Evolutionary conservation across 1,139 yeast genomes (phyloP).

Genomic region (Trichomonascaceae sp.): DNA sequence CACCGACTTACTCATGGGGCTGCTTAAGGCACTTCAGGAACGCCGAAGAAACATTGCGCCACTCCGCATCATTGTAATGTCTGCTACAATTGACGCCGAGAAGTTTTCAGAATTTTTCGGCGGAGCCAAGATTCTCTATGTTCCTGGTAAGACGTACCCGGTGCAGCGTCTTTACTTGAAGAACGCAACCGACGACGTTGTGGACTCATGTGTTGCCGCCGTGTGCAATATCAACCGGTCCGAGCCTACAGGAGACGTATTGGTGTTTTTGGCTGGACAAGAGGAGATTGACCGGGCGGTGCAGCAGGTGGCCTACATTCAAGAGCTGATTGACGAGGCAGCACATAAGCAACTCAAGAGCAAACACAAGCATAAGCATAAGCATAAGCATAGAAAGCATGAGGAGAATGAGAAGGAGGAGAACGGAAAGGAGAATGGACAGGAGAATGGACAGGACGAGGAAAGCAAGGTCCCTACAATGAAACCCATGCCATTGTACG

Average conservation of each 20-base stretch:
- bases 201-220: constrained; percentile 63
- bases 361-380: too few species aligned
- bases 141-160: constrained; percentile 84
- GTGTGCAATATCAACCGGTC: constrained; percentile 66
- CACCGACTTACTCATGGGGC: constrained; percentile 83
- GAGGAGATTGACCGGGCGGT: constrained; percentile 91
- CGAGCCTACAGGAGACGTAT: constrained; percentile 71
- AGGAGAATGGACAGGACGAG: too few species aligned
- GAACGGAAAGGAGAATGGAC: too few species aligned
- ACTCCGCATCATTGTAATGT: constrained; percentile 61
- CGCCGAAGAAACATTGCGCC: constrained; percentile 19
- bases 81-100: constrained; percentile 94
- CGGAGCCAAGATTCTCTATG: constrained; percentile 65
- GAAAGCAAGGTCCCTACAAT: constrained; percentile 44
- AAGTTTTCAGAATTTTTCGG: constrained; percentile 66
- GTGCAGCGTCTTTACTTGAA: constrained; percentile 59
- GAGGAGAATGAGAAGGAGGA: too few species aligned
- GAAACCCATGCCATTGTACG: constrained; percentile 75
- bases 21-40: constrained; percentile 51
- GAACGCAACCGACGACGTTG: constrained; percentile 60
- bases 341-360: neutral
- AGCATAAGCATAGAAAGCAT: too few species aligned
- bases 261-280: constrained; percentile 90
- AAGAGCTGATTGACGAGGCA: constrained; percentile 48
- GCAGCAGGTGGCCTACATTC: constrained; percentile 42